Base-by-base conservation (phyloP, 2,329 filamentous ascomycete species). In the Trichoderma atroviride region DNA sequence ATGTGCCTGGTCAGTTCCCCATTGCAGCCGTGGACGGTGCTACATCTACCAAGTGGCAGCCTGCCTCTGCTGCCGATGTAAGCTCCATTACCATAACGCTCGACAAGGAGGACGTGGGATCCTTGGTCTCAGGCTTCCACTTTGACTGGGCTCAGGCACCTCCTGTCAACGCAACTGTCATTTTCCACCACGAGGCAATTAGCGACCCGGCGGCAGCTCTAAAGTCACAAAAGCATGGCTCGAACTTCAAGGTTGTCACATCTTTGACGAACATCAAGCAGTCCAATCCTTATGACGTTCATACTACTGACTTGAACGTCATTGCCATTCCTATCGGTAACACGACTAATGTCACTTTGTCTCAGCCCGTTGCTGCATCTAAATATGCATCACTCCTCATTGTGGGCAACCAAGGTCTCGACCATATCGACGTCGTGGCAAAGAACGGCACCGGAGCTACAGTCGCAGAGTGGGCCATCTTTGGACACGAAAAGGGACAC, bases 1-100 rank as follows among this genome's bases (percentile, higher is more conserved):
- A 84, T 74, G 79, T 84, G 31, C 86, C 88, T 0, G 91, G 91
- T 16, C 91, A 93, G 77, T 91, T 92, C 79, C 89, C 91, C 1
- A 70, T 70, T 11, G 66, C 58, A 1, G 69, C 66, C 6, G 69
- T 70, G 1, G 73, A 74, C 24, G 72, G 73, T n/a, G 73, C 73
- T 22, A 67, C 70, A 0, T 72, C 72, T 5, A 74, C 73, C 4
- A 73, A 73, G 27, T 74, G 73, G 73, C 71, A 74, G 60, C 73
- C 73, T 6, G 53, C 22, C n/a, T 70, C 58, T 50, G 70, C 73
- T 5, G 56, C n/a, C 5, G 66, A 71, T 10, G 16, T 71, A 31
- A 72, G 70, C 43, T 69, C 72, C 6, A 50, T 74, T 3, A 74
- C 72, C 3, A 71, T 74, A 7, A 35, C 69, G 9, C 40, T 74